phyloP scores from a whole-genome alignment of 495 filamentous ascomycete genomes.

The Penicillium subrubescens region DNA sequence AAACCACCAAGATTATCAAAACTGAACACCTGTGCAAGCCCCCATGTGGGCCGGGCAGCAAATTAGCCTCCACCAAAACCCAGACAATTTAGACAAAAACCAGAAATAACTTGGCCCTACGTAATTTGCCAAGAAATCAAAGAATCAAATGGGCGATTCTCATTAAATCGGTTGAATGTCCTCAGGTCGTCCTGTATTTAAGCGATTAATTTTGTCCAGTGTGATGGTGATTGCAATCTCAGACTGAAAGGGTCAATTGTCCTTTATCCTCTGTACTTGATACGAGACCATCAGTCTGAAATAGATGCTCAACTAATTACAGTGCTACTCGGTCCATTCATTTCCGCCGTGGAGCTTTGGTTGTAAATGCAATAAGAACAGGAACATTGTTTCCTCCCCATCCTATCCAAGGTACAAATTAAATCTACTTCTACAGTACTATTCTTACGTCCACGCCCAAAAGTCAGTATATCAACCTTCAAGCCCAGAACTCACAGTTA shows the following conservation, averaged over 20 bases:
- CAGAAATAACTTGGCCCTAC: neutral
- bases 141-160: neutral
- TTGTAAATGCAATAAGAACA: no score
- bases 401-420: no score
- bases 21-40: neutral
- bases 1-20: neutral
- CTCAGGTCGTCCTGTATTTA: no score
- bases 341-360: no score
- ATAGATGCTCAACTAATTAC: neutral
- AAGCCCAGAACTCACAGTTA: no score
- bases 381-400: no score
- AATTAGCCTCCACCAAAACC: slow-evolving; percentile 1
- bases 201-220: no score
- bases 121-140: neutral
- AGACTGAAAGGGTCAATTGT: neutral
- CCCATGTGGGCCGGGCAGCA: neutral
- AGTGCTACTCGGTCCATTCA: neutral
- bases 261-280: neutral
- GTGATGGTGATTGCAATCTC: no score
- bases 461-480: no score
- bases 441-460: no score
- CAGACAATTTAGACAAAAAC: neutral
- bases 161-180: neutral
- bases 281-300: neutral
- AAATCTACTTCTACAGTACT: no score